Percentiles rank a stretch among this genome's conserved stretches.
Conservation (phyloP, 73 alveolate genomes). For the Paramecium sonneborni region DNA sequence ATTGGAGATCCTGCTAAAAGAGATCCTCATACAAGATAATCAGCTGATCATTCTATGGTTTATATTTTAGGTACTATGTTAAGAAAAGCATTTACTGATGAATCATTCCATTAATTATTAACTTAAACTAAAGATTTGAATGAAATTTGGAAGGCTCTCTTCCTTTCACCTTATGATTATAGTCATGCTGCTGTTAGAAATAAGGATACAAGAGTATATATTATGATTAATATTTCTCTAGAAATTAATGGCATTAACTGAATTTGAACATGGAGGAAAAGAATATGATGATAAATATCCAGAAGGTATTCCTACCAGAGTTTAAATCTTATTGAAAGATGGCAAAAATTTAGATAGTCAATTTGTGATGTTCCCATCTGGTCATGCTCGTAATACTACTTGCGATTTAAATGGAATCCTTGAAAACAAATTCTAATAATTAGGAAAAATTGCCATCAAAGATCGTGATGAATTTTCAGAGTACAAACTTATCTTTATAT, state of each 20-base stretch:
- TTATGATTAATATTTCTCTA: not conserved
- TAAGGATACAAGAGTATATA: slow-evolving; percentile 66
- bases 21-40: slow-evolving; percentile 82
- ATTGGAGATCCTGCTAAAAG: slow-evolving; percentile 97
- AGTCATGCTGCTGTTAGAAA: slow-evolving; percentile 70
- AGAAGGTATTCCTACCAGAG: slow-evolving; percentile 86
- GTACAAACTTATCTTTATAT: not conserved
- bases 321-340: slow-evolving; percentile 66
- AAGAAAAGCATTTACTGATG: slow-evolving; percentile 78
- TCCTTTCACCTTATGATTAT: slow-evolving; percentile 86
- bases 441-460: slow-evolving; percentile 72
- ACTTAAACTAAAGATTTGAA: slow-evolving; percentile 52
- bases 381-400: slow-evolving; percentile 80
- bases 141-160: slow-evolving; percentile 79
- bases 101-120: slow-evolving; percentile 48
- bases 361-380: slow-evolving; percentile 87
- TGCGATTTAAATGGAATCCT: slow-evolving; percentile 74
- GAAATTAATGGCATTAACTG: slow-evolving; percentile 67
- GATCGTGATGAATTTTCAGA: slow-evolving; percentile 55
- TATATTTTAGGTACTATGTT: slow-evolving; percentile 76
- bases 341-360: slow-evolving; percentile 73
- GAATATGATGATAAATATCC: slow-evolving; percentile 85
- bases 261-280: slow-evolving; percentile 85
- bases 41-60: slow-evolving; percentile 95
- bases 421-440: slow-evolving; percentile 70